phyloP scores from a whole-genome alignment of 2,329 filamentous ascomycete genomes.

The Alternaria ventricosa region DNA sequence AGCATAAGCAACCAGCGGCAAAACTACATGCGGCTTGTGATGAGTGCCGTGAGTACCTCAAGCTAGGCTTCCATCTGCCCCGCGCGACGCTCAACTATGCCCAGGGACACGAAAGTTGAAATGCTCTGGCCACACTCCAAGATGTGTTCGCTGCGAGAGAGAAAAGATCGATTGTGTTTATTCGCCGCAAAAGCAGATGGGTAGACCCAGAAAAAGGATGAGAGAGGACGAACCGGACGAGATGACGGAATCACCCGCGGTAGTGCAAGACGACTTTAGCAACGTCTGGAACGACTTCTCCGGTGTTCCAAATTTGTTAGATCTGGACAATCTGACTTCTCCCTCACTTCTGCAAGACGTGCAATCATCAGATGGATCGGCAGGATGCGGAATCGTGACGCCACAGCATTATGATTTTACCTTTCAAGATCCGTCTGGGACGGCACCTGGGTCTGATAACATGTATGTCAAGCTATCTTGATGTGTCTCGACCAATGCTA shows the following conservation, averaged over 20 bases:
- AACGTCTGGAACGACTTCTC: slow-evolving; percentile 5
- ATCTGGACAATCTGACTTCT: slow-evolving; percentile 20
- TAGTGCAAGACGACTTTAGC: slow-evolving; percentile 2
- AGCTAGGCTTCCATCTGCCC: background rate
- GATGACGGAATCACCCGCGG: background rate
- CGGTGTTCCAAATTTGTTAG: slow-evolving; percentile 6
- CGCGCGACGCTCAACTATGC: slow-evolving; percentile 2
- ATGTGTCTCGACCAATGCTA: background rate
- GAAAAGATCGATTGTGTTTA: slow-evolving; percentile 55
- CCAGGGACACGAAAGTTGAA: slow-evolving; percentile 58
- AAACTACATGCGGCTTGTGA: slow-evolving; percentile 46
- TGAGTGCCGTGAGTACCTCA: slow-evolving; percentile 42
- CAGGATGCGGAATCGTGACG: slow-evolving; percentile 5
- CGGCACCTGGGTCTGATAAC: slow-evolving; percentile 7
- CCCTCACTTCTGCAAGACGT: slow-evolving; percentile 14
- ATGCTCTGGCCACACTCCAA: slow-evolving; percentile 53
- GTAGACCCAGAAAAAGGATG: slow-evolving; percentile 57
- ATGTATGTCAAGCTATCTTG: slow-evolving; percentile 17
- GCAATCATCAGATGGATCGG: background rate
- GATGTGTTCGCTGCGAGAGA: slow-evolving; percentile 51
- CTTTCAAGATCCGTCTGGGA: slow-evolving; percentile 5
- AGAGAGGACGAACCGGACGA: slow-evolving; percentile 35
- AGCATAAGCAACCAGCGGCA: slow-evolving; percentile 20
- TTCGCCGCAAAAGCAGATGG: slow-evolving; percentile 58
- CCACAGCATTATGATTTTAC: slow-evolving; percentile 11